These are phyloP conservation scores for Micractinium conductrix DNA, from an alignment of 139 green algal species.

Conservation along the genomic window DNA sequence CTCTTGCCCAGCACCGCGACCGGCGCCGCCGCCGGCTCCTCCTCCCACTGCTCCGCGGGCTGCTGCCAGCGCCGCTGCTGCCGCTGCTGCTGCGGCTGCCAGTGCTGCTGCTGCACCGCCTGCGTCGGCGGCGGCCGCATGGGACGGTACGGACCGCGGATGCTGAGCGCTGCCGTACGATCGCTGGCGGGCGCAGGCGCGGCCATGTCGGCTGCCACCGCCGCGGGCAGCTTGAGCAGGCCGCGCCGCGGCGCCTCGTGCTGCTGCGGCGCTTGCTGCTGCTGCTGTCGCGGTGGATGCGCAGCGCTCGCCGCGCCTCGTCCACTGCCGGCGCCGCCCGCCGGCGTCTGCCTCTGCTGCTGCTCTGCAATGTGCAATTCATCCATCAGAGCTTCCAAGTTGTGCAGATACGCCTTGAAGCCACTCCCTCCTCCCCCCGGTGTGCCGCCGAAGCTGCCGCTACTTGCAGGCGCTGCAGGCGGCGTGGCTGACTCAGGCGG, in stretches of 20 bases:
- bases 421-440: too few relatives aligned
- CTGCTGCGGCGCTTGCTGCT: not conserved
- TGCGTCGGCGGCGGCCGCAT: too few relatives aligned
- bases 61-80: too few relatives aligned
- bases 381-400: conserved; percentile 22
- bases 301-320: not conserved
- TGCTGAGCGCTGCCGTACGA: not conserved
- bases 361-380: conserved; percentile 30
- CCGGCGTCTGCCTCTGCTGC: not conserved
- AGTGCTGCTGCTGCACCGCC: not conserved
- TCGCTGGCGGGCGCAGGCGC: not conserved
- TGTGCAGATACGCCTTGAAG: too few relatives aligned
- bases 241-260: not conserved
- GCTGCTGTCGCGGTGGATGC: not conserved
- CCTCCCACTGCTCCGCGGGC: too few relatives aligned
- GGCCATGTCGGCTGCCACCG: not conserved
- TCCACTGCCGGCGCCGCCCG: not conserved
- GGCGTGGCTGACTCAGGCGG: not conserved
- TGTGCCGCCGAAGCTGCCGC: too few relatives aligned
- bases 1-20: not conserved
- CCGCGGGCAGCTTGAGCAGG: conserved; percentile 13
- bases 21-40: not conserved
- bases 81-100: not conserved
- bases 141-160: not conserved
- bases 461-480: too few relatives aligned